A percentile compares a stretch with the other conserved stretches of the same genome.
Conservation (phyloP, 139 green algal genomes). For the Chlorella sp. region DNA sequence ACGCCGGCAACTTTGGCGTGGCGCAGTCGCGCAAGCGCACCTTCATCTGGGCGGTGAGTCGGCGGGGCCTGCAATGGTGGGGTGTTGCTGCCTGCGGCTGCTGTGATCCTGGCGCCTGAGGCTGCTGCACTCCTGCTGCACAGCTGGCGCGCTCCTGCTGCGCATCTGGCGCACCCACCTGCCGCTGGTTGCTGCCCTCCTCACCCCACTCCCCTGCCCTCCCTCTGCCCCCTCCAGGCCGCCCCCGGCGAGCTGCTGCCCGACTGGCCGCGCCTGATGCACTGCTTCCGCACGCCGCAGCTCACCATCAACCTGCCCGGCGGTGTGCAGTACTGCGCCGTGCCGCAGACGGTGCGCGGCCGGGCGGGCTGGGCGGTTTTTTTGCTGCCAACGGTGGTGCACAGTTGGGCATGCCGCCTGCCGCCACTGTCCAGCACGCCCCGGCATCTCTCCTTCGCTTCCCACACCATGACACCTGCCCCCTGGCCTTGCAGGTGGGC, state of each 20-base stretch:
- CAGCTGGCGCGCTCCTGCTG: too few species aligned
- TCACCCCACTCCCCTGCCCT: too few species aligned
- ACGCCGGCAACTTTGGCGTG: conserved; percentile 96
- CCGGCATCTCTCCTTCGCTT: too few species aligned
- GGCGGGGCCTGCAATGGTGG: too few species aligned
- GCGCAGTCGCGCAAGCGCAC: conserved; percentile 94
- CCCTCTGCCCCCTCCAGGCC: conserved; percentile 30
- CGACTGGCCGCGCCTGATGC: conserved; percentile 84
- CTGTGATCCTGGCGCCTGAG: too few species aligned
- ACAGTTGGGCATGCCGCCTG: not conserved
- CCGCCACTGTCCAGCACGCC: too few species aligned
- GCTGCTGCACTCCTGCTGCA: too few species aligned
- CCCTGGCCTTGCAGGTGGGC: conserved; percentile 38
- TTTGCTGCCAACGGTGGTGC: not conserved
- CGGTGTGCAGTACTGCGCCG: conserved; percentile 74
- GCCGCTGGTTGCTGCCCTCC: too few species aligned
- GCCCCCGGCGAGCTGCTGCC: conserved; percentile 84
- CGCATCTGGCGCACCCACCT: too few species aligned
- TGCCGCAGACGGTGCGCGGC: conserved; percentile 54
- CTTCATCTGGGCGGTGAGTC: conserved; percentile 88
- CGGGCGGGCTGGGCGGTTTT: not conserved
- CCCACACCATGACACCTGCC: too few species aligned
- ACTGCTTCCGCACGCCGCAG: conserved; percentile 90
- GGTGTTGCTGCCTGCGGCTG: too few species aligned
- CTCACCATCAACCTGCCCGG: conserved; percentile 89